These are phyloP conservation scores for Tripterygium wilfordii DNA, from an alignment of 177 flowering plant genomes.

Conservation along the genomic window DNA sequence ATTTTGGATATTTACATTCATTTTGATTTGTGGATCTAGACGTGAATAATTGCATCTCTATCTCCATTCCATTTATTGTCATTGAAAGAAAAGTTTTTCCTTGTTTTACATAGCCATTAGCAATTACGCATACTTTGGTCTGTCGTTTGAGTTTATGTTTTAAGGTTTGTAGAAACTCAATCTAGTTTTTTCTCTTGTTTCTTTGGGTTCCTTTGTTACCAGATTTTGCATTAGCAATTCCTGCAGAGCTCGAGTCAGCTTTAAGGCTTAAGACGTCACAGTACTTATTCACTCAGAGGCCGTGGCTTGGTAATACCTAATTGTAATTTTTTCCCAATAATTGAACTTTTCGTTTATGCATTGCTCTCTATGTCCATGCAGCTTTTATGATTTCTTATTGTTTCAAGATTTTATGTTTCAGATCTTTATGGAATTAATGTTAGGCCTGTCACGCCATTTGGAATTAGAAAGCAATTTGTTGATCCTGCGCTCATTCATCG, in stretches of 20 bases:
- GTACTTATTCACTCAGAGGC: constrained; percentile 57
- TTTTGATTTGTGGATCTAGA: no score
- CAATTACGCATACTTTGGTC: no score
- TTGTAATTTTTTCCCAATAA: not conserved
- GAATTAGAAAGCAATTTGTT: constrained; percentile 50
- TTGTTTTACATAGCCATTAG: not conserved
- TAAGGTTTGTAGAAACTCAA: no score
- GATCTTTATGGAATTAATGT: constrained; percentile 88
- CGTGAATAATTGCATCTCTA: no score
- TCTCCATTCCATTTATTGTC: no score
- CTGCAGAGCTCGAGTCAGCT: constrained; percentile 50
- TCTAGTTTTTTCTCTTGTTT: not conserved
- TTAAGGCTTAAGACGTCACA: constrained; percentile 43
- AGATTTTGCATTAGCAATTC: constrained; percentile 41
- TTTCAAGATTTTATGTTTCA: constrained; percentile 14
- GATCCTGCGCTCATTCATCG: constrained; percentile 82
- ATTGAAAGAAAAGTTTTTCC: no score
- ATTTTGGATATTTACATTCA: no score
- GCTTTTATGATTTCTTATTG: constrained; percentile 1
- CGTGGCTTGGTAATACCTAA: constrained; percentile 73
- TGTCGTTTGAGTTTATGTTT: no score
- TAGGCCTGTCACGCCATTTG: constrained; percentile 67
- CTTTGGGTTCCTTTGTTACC: no score
- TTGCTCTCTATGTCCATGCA: no score
- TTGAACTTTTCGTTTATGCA: not conserved